These are phyloP conservation scores for Coemansia aciculifera DNA, from an alignment of 192 early-diverging fungal genomes.

Conservation along the genomic window DNA sequence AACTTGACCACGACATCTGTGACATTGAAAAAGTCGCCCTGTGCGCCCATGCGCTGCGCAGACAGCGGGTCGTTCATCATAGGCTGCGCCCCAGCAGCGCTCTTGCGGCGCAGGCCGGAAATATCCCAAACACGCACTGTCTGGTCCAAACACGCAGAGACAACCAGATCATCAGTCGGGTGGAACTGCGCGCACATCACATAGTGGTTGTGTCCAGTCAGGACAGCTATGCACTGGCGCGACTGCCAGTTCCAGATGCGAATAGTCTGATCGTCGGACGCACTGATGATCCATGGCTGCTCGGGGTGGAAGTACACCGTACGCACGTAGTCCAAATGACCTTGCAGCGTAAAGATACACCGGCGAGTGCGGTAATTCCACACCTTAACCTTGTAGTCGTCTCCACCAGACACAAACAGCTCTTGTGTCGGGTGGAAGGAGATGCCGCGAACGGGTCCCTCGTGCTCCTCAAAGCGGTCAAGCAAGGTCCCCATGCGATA, in stretches of 20 bases:
- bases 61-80: constrained; percentile 43
- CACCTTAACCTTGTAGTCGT: constrained; percentile 99
- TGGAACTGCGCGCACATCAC: constrained; percentile 99
- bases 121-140: constrained; percentile 99
- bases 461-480: constrained; percentile 99
- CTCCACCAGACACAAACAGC: constrained; percentile 96
- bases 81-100: constrained; percentile 49
- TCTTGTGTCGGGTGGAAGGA: constrained; percentile 96
- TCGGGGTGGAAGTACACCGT: constrained; percentile 97
- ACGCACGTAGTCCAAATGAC: constrained; percentile 98
- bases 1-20: constrained; percentile 97
- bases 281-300: constrained; percentile 95
- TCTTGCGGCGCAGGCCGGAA: constrained; percentile 71
- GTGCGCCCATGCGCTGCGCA: constrained; percentile 57
- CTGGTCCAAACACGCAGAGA: constrained; percentile 94
- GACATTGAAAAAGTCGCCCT: constrained; percentile 94
- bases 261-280: constrained; percentile 98
- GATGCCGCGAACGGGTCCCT: constrained; percentile 96
- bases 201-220: constrained; percentile 99
- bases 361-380: constrained; percentile 99
- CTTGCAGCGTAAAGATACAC: constrained; percentile 94
- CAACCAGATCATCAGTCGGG: constrained; percentile 94
- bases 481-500: constrained; percentile 98
- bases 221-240: constrained; percentile 92
- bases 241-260: constrained; percentile 99